Evolutionary conservation across 2,329 filamentous ascomycete species (phyloP), one percentile per base, ranked within the genome.

Genomic region (Penicillium corylophilum): DNA sequence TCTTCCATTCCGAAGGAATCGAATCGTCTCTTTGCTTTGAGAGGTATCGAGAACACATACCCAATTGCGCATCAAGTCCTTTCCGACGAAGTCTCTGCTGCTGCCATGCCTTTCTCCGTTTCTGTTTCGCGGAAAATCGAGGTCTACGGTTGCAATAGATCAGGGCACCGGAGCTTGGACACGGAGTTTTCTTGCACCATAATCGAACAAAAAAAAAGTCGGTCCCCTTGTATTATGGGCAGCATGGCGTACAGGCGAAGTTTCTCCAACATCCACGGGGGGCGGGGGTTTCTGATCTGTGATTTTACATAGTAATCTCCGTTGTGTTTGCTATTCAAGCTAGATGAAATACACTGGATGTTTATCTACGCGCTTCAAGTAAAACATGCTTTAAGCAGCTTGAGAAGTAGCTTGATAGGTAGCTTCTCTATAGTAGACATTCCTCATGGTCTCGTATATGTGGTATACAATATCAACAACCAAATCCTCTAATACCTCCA

Each of bases 211-310:
- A 64, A 58, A 64, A 65, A 64, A 63, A 55, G 55, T 63, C 54
- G 50, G 53, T 62, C 58, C 57, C 56, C 56, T 59, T 65, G 60
- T 67, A 68, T 67, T 66, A 64, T 64, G 65, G 68, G 66, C 65
- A 71, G 68, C 68, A 70, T 65, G 68, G 68, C 68, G 68, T 70
- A 70, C 53, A 49, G 68, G 68, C 67, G 66, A 69, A 67, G 61
- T 55, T 58, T 60, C 57, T 65, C 51, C 55, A 54, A 53, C 44
- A 50, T 59, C 57, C 52, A 57, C 55, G 56, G 59, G 55, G 50
- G 56, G 55, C 56, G 48, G 52, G 51, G 55, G 46, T 51, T 56
- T 58, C 38, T 49, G 44, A 51, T 55, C 50, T 54, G 45, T 54
- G 48, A 55, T 49, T 54, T 59, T 56, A 63, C 59, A 61, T 59